These are phyloP conservation scores for Podochytrium sp. DNA, from an alignment of 192 early-diverging fungal genomes.

Conservation along the genomic window DNA sequence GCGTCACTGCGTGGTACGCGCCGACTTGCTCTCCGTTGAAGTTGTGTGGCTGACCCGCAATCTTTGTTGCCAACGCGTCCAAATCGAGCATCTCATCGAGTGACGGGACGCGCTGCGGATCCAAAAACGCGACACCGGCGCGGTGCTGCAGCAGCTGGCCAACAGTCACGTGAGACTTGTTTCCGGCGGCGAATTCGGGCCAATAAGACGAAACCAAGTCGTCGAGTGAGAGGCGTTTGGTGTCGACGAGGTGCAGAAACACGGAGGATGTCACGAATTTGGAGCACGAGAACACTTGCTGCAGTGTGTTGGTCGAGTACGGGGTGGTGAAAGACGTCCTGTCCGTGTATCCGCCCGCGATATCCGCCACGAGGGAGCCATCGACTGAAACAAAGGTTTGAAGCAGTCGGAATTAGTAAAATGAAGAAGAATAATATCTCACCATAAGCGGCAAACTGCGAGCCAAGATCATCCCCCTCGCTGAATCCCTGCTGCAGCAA, in stretches of 20 bases:
- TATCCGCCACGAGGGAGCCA: conserved; percentile 60
- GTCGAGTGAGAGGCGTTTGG: conserved; percentile 54
- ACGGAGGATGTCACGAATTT: conserved; percentile 67
- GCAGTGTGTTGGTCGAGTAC: conserved; percentile 62
- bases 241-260: conserved; percentile 61
- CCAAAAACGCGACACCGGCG: conserved; percentile 71
- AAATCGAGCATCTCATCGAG: conserved; percentile 53
- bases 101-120: conserved; percentile 46
- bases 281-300: conserved; percentile 68
- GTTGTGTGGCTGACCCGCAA: conserved; percentile 68
- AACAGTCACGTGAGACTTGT: conserved; percentile 70
- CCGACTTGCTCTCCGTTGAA: conserved; percentile 57
- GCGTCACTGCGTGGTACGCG: conserved; percentile 66
- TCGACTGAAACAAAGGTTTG: conserved; percentile 37
- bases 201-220: conserved; percentile 62
- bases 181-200: conserved; percentile 76
- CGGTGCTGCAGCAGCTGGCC: conserved; percentile 64
- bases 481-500: conserved; percentile 47
- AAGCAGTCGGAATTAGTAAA: background rate
- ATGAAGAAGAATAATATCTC: background rate
- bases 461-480: conserved; percentile 54
- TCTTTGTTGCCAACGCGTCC: conserved; percentile 49
- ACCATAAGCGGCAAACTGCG: conserved; percentile 51
- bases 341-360: conserved; percentile 66
- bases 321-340: conserved; percentile 18